A percentile compares a stretch with the other conserved stretches of the same genome.
phyloP scores from a whole-genome alignment of 2,329 filamentous ascomycete species.

The Epichloe sibirici region DNA sequence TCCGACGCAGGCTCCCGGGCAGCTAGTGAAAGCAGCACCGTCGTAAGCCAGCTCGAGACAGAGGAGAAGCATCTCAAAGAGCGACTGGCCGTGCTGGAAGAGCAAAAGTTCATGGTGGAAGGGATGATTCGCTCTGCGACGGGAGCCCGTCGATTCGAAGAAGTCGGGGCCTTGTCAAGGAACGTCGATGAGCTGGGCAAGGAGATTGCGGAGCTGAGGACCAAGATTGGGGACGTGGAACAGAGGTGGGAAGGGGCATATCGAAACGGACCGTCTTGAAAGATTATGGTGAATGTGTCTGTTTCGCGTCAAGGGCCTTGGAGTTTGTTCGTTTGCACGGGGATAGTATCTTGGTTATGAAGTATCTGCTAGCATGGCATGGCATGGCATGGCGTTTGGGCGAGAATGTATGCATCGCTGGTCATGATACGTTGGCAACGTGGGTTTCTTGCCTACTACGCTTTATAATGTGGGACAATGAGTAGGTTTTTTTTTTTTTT shows the following conservation, averaged over 20 bases:
- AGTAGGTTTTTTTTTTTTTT: no score
- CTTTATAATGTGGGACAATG: no score
- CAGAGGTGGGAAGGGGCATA: constrained; percentile 43
- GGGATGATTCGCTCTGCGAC: constrained; percentile 74
- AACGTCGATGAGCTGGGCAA: constrained; percentile 72
- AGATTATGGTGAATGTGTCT: background rate
- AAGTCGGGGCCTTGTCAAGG: constrained; percentile 64
- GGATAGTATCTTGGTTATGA: no score
- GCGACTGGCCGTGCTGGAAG: constrained; percentile 70
- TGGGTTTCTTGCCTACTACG: no score
- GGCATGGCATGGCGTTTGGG: constrained; percentile 20
- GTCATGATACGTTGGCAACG: no score
- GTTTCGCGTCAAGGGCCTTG: no score
- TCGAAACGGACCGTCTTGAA: constrained; percentile 12
- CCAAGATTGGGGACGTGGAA: constrained; percentile 56
- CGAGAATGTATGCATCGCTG: background rate
- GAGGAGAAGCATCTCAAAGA: constrained; percentile 78
- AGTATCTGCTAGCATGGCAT: background rate
- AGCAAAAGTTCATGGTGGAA: constrained; percentile 80
- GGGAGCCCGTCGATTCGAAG: constrained; percentile 69
- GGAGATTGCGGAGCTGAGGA: constrained; percentile 59
- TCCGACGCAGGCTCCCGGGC: constrained; percentile 33
- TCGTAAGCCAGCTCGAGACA: constrained; percentile 51
- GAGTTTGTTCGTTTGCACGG: no score
- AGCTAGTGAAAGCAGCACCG: constrained; percentile 39